Conservation (phyloP, 495 filamentous ascomycete species). For the Lepraria neglecta region DNA sequence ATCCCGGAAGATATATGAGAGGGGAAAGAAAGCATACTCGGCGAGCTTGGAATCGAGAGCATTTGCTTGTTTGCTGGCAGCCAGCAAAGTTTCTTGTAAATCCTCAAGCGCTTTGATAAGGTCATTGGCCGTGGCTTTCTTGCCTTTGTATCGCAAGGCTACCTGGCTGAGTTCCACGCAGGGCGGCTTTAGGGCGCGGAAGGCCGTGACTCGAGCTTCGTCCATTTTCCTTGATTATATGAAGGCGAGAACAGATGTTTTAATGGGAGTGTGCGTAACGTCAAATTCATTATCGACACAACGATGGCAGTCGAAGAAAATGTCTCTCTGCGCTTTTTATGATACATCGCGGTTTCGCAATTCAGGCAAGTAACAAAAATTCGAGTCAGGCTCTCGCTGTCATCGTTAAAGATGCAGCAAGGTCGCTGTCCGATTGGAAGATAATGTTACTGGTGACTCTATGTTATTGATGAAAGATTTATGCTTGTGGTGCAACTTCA, state of each 20-base stretch:
- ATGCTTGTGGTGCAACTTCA: not conserved
- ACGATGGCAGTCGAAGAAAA: too few relatives aligned
- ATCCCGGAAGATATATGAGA: conserved; percentile 78
- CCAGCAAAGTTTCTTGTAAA: conserved; percentile 47
- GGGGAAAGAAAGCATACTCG: conserved; percentile 90
- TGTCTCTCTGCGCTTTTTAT: too few relatives aligned
- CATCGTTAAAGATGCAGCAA: too few relatives aligned
- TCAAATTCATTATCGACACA: not conserved
- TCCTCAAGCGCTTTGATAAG: conserved; percentile 48
- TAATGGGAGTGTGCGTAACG: not conserved
- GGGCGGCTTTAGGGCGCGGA: conserved; percentile 52
- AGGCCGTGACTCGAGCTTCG: conserved; percentile 24
- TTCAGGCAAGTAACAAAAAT: too few relatives aligned
- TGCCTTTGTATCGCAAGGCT: conserved; percentile 54
- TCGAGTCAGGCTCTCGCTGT: too few relatives aligned
- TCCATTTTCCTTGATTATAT: conserved; percentile 15
- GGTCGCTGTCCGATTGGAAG: too few relatives aligned
- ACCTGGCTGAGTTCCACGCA: conserved; percentile 75
- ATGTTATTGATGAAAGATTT: too few relatives aligned
- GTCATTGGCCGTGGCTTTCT: conserved; percentile 47
- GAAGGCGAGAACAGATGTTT: not conserved
- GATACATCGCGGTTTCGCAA: too few relatives aligned
- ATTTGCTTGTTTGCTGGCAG: conserved; percentile 44
- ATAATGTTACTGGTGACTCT: too few relatives aligned
- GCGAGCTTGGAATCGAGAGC: conserved; percentile 74